Evolutionary conservation across 352 stramenopile species (phyloP).

Genomic region (Phytophthora vignae): DNA sequence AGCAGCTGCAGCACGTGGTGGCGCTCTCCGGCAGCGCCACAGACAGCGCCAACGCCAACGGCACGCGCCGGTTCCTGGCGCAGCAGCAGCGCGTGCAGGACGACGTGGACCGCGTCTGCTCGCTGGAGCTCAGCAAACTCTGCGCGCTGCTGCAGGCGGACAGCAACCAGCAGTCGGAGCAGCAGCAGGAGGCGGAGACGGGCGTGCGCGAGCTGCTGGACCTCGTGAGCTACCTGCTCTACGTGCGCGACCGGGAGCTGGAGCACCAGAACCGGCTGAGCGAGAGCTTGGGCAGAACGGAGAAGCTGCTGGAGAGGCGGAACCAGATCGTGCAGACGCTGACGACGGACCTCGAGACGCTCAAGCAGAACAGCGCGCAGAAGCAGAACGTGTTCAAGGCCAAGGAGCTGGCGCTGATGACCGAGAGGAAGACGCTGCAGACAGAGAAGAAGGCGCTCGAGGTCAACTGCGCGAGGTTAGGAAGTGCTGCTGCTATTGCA

Average conservation of each 20-base stretch:
- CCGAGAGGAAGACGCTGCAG: constrained; percentile 60
- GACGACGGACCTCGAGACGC: constrained; percentile 52
- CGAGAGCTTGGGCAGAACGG: constrained; percentile 47
- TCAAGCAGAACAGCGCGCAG: constrained; percentile 58
- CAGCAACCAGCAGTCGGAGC: constrained; percentile 13
- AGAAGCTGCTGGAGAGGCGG: constrained; percentile 69
- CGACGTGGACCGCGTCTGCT: constrained; percentile 37
- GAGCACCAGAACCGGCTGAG: constrained; percentile 57
- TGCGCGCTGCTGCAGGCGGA: constrained; percentile 28
- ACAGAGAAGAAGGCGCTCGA: constrained; percentile 76
- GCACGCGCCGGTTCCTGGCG: constrained; percentile 25
- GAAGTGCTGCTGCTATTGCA: background rate
- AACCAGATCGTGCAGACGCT: constrained; percentile 55
- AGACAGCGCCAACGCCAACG: constrained; percentile 14
- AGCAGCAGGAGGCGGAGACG: constrained; percentile 43
- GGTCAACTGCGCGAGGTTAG: constrained; percentile 63
- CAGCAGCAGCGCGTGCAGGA: constrained; percentile 20
- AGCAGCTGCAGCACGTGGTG: constrained; percentile 67
- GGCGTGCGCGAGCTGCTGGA: constrained; percentile 68
- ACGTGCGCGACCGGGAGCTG: constrained; percentile 61
- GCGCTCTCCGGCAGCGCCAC: constrained; percentile 32
- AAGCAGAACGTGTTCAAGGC: constrained; percentile 72
- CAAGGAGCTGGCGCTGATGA: constrained; percentile 59
- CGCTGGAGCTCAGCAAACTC: constrained; percentile 36
- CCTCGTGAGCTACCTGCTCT: constrained; percentile 74